Evolutionary conservation across 441 rosid species (phyloP), one percentile per base, ranked within the genome.

Genomic region (Hura crepitans): DNA sequence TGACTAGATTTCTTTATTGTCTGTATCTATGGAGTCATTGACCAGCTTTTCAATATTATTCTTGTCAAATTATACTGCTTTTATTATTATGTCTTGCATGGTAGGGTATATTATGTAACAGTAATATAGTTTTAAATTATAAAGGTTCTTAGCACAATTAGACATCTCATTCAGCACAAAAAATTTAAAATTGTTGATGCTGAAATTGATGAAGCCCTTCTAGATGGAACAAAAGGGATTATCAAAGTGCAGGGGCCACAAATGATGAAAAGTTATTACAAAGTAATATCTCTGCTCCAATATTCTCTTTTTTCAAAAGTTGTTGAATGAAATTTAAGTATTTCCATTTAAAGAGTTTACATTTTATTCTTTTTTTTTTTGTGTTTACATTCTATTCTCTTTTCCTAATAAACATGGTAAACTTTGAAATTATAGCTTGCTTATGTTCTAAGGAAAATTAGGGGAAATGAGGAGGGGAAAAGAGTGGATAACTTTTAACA

Each of bases 201-300:
- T 74, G 88, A 87, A 75, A 92, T 95, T 46, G 81, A 75, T 78
- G 80, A 78, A 74, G 73, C 76, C 77, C 90, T 95, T 58, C 90
- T 87, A 22, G 85, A 83, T 75, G 97, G 99, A 72, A 78, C 88
- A 68, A 92, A 81, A 73, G 99, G 99, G 65, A 77, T 89, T 66
- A 86, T 95, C 65, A 90, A 88, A 84, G 95, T 88, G 66, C 88
- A 85, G 84, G 99, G 98, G 37, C 95, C 91, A 3, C 96, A 87
- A 43, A 89, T 95, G 74, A 95, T 95, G 99, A 90, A 86, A 82
- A 95, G 99, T 72, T 95, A 92, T 85, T 92, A 82, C 77, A 92
- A 92, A 97, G 99, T 92, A 87, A 76, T 50, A 56, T 20, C 45
- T 72, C 61, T 37, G 39, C 43, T 42, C 43, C 25, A 35, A 2